Percentiles rank a stretch among this genome's conserved stretches.
Conservation (phyloP, 768 basidiomycete species). For the Mycena chlorophos region DNA sequence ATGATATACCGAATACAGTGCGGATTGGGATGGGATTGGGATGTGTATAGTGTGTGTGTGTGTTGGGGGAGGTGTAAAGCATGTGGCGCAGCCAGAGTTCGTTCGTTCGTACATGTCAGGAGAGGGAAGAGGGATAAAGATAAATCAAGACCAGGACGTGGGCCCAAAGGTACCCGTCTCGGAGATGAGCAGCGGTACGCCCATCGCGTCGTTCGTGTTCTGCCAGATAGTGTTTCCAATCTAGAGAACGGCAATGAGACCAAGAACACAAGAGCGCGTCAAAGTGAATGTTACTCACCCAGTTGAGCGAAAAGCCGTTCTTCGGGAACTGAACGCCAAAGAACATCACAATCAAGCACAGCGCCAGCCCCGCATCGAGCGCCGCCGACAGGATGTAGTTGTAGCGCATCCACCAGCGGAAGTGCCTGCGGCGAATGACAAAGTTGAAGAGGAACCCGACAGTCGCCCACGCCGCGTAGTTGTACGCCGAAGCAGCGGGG, state of each 20-base stretch:
- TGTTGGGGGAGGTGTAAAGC: not conserved
- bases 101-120: not conserved
- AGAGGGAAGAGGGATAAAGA: not conserved
- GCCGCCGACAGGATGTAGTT: slow-evolving; percentile 87
- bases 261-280: not conserved
- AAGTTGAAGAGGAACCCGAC: slow-evolving; percentile 89
- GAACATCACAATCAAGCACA: slow-evolving; percentile 63
- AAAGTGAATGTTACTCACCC: slow-evolving; percentile 66
- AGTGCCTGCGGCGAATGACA: slow-evolving; percentile 68
- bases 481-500: slow-evolving; percentile 86
- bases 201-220: slow-evolving; percentile 68
- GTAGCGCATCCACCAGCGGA: slow-evolving; percentile 86
- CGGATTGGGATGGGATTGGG: not conserved
- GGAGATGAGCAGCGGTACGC: slow-evolving; percentile 51
- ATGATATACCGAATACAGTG: not conserved
- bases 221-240: not conserved
- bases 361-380: slow-evolving; percentile 63
- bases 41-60: too few relatives aligned
- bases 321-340: slow-evolving; percentile 58
- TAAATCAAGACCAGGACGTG: slow-evolving; percentile 49
- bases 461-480: slow-evolving; percentile 79
- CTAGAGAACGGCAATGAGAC: too few relatives aligned
- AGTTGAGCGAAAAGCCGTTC: slow-evolving; percentile 55
- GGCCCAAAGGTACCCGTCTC: slow-evolving; percentile 62
- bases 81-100: slow-evolving; percentile 13